phyloP scores from a whole-genome alignment of 352 stramenopile species.

The Phytophthora foliorum region DNA sequence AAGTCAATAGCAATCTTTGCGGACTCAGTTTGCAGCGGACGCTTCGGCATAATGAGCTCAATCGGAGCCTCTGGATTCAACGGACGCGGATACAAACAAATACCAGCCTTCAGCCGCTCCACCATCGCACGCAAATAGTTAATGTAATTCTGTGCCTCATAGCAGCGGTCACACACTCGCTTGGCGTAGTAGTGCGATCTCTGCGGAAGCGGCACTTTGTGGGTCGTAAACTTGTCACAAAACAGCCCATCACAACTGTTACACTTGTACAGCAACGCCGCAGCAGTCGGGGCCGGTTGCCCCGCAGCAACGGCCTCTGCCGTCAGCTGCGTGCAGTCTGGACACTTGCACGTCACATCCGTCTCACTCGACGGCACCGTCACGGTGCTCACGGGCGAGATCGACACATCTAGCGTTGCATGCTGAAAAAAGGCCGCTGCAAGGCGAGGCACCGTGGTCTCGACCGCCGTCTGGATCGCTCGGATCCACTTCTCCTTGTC shows the following conservation, averaged over 20 bases:
- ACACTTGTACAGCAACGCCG: conserved; percentile 82
- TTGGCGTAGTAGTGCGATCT: conserved; percentile 86
- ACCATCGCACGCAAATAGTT: conserved; percentile 90
- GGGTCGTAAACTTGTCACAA: conserved; percentile 85
- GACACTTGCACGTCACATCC: conserved; percentile 77
- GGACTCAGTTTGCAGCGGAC: conserved; percentile 79
- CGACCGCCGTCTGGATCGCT: conserved; percentile 87
- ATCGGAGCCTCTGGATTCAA: conserved; percentile 87
- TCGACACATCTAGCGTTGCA: conserved; percentile 48
- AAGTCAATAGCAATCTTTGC: conserved; percentile 91
- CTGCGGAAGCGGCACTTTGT: conserved; percentile 85
- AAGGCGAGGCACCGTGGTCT: conserved; percentile 81
- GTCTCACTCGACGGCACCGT: conserved; percentile 59
- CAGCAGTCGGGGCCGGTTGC: conserved; percentile 35
- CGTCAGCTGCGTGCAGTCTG: conserved; percentile 56
- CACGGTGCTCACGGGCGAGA: conserved; percentile 64
- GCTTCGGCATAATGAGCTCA: conserved; percentile 91
- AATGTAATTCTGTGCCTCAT: conserved; percentile 86
- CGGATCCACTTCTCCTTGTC: conserved; percentile 93
- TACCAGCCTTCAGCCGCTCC: conserved; percentile 85
- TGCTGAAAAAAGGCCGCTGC: conserved; percentile 63
- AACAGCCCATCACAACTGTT: conserved; percentile 83
- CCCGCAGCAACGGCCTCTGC: conserved; percentile 38
- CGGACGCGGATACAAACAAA: conserved; percentile 89
- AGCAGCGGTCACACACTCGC: conserved; percentile 88